Evolutionary conservation across 2,329 filamentous ascomycete genomes (phyloP).

Genomic region (Penicillium palitans): DNA sequence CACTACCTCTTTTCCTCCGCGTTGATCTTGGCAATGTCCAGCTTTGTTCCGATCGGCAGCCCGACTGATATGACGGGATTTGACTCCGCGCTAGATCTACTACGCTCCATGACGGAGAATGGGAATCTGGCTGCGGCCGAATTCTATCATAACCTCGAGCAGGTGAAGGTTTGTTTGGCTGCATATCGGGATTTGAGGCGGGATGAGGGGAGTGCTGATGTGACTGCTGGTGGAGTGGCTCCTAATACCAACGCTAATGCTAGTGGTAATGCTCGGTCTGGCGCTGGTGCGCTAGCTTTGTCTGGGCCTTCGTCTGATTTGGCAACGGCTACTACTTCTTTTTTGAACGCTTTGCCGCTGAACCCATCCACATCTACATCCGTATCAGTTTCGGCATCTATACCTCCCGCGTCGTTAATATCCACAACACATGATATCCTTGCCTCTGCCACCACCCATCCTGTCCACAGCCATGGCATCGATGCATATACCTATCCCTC

Average conservation of each 20-base stretch:
- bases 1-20: slow-evolving; percentile 44
- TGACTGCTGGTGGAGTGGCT: neutral
- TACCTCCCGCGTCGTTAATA: slow-evolving; percentile 2
- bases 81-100: slow-evolving; percentile 35
- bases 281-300: neutral
- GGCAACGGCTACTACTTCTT: neutral
- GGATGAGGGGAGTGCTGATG: neutral
- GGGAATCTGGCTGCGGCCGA: slow-evolving; percentile 39
- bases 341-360: neutral
- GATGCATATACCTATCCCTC: slow-evolving; percentile 15
- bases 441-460: slow-evolving; percentile 1
- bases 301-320: neutral
- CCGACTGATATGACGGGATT: slow-evolving; percentile 34
- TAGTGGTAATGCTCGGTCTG: neutral
- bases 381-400: neutral
- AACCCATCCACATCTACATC: neutral
- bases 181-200: slow-evolving; percentile 17
- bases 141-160: slow-evolving; percentile 37
- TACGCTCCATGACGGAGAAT: slow-evolving; percentile 38
- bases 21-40: slow-evolving; percentile 41
- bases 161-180: slow-evolving; percentile 35
- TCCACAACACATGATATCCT: slow-evolving; percentile 12
- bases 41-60: slow-evolving; percentile 36
- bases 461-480: neutral
- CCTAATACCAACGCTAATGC: neutral